Conservation (phyloP, 2,329 filamentous ascomycete species). For the Sporothrix protearum region DNA sequence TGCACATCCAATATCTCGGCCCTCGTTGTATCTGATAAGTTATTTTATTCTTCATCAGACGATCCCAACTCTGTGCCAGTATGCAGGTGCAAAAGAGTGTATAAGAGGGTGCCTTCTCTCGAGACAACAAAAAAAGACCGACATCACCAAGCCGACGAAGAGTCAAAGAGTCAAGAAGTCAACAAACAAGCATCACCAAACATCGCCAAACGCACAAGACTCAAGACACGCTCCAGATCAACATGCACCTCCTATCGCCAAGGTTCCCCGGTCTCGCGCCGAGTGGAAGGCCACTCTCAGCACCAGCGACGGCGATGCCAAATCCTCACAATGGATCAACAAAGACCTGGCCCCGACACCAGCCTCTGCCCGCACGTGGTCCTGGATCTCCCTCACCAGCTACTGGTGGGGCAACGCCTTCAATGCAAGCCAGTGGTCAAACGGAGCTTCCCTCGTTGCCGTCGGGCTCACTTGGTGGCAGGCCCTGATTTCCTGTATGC, state of each 20-base stretch:
- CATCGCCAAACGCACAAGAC: background rate
- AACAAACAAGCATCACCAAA: no score
- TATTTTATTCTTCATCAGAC: background rate
- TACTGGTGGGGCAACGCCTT: constrained; percentile 27
- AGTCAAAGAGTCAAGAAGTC: no score
- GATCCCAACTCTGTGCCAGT: background rate
- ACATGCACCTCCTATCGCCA: constrained; percentile 11
- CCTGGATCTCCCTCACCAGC: constrained; percentile 24
- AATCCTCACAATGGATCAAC: constrained; percentile 26
- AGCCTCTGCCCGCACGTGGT: constrained; percentile 16
- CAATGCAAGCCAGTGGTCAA: constrained; percentile 26
- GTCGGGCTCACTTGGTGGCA: constrained; percentile 26
- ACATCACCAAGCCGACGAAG: background rate
- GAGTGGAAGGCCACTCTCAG: constrained; percentile 22
- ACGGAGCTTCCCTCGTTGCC: constrained; percentile 20
- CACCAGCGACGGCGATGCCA: constrained; percentile 11
- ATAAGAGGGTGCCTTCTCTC: constrained; percentile 1
- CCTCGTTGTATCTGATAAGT: constrained; percentile 4
- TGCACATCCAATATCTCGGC: background rate
- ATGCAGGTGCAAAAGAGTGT: background rate
- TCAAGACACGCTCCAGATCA: background rate
- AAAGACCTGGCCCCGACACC: constrained; percentile 23
- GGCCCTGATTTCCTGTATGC: constrained; percentile 18
- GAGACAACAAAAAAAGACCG: background rate
- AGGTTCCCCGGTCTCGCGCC: constrained; percentile 15